Evolutionary conservation across 768 basidiomycete species (phyloP).

Genomic region (Hypholoma sublateritium): DNA sequence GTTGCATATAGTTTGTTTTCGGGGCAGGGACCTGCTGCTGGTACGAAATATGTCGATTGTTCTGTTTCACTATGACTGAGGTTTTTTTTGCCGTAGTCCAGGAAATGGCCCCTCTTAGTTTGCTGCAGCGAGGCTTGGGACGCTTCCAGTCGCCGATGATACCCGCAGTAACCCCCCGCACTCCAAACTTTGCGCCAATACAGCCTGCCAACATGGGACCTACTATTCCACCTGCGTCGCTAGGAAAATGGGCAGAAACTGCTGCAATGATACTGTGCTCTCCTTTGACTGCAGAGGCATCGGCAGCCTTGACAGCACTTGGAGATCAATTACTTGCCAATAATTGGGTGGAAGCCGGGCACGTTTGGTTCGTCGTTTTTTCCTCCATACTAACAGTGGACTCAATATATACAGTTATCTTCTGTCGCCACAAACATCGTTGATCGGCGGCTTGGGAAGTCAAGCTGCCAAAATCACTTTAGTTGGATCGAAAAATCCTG

Average conservation of each 20-base stretch:
- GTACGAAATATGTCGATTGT: constrained; percentile 40
- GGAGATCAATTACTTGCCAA: constrained; percentile 79
- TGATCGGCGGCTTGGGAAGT: constrained; percentile 68
- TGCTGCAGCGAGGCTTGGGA: constrained; percentile 42
- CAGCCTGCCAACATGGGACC: constrained; percentile 25
- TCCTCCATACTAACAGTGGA: neutral
- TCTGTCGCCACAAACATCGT: constrained; percentile 79
- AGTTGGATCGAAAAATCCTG: constrained; percentile 68
- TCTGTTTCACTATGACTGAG: constrained; percentile 2
- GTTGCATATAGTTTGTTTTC: constrained; percentile 83
- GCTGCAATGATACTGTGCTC: constrained; percentile 81
- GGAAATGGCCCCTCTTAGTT: constrained; percentile 63
- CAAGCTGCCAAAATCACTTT: constrained; percentile 69
- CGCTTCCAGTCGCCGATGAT: constrained; percentile 36
- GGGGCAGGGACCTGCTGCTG: constrained; percentile 75
- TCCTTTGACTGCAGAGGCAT: constrained; percentile 64
- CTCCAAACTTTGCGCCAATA: constrained; percentile 59
- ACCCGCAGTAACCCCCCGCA: constrained; percentile 52
- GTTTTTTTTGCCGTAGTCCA: constrained; percentile 50
- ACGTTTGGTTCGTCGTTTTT: constrained; percentile 73
- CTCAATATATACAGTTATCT: constrained; percentile 60
- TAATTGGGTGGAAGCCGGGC: constrained; percentile 81
- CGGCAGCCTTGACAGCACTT: constrained; percentile 75
- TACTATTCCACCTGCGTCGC: constrained; percentile 58
- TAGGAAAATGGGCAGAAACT: constrained; percentile 84